Conservation (phyloP, 805 yeast genomes). For the Barnettozyma populi region DNA sequence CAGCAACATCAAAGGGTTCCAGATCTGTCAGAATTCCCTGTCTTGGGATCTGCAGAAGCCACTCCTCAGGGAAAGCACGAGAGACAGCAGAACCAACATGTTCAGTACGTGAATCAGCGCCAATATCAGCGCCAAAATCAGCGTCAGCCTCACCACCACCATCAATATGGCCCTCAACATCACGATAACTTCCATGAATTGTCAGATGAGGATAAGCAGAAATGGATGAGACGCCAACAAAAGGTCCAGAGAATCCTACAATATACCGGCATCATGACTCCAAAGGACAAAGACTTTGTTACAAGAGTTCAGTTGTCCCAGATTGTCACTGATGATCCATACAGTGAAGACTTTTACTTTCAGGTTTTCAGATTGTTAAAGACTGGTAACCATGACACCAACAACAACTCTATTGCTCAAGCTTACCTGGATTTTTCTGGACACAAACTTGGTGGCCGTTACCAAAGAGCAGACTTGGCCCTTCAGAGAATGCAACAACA, state of each 20-base stretch:
- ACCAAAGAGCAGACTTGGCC: conserved; percentile 82
- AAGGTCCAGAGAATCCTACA: conserved; percentile 70
- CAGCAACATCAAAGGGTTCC: conserved; percentile 6
- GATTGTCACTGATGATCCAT: conserved; percentile 95
- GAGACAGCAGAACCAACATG: conserved; percentile 20
- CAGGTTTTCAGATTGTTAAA: conserved; percentile 83
- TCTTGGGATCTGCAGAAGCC: conserved; percentile 44
- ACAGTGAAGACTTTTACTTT: conserved; percentile 92
- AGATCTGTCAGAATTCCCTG: conserved; percentile 48
- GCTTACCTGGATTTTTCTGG: conserved; percentile 90
- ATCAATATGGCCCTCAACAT: conserved; percentile 26
- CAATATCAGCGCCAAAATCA: conserved; percentile 7
- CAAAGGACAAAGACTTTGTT: conserved; percentile 93
- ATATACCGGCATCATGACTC: conserved; percentile 93
- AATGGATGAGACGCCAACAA: conserved; percentile 61
- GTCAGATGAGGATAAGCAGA: conserved; percentile 69
- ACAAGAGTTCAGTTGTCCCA: conserved; percentile 92
- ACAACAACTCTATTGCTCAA: conserved; percentile 78
- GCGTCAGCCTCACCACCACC: conserved; percentile 20
- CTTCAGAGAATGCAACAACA: conserved; percentile 97
- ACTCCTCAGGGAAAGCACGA: conserved; percentile 11
- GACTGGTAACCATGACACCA: conserved; percentile 41
- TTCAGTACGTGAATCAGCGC: conserved; percentile 15
- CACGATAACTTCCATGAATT: conserved; percentile 34
- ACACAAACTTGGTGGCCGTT: conserved; percentile 81